Base-by-base conservation (phyloP, 768 basidiomycete genomes). In the Russula lepida region DNA sequence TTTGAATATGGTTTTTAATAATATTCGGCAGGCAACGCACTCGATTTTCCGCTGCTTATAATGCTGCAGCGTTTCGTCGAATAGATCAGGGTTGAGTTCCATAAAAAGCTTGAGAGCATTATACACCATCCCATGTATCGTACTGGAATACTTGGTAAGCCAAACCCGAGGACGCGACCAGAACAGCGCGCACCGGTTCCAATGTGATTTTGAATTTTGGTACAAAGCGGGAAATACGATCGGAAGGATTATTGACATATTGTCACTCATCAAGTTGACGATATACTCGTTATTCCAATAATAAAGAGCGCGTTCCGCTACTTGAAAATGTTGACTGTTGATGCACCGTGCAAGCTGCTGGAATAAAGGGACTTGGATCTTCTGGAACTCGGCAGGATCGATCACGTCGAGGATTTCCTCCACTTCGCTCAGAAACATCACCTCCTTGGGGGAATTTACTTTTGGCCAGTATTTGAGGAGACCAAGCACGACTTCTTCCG, bases 261-360 rank as follows among this genome's bases (percentile, higher is more conserved):
- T 98, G 69, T 98, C 94, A 73, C 92, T 92, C 92, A 99, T 98
- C 55, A 99, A 83, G 74, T 97, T 99, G 68, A 99, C 92, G 66
- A 98, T 95, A 75, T 98, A 99, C 76, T 98, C 97, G 76, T 98
- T 98, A 77, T 98, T 98, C 97, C 97, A 99, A 73, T 97, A 98
- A 67, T 97, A 81, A 62, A 99, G 74, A 3, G 95, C 95, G 46
- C 97, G 84, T 74, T 99, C 97, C 6, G 97, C 95, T 32, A 99
- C 95, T 75, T 99, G 97, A 83, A 99, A 99, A 75, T 99, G 97
- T 73, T 98, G 97, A 70, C 91, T 94, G 72, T 95, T 97, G 82
- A 99, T 94, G 76, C 97, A 99, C 63, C 92, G 83, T 35, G 95
- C 88, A 30, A 99, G 81, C 72, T 98, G 97, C 57, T 86, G 86